Percentiles rank a stretch among this genome's conserved stretches.
Conservation (phyloP, 2,329 filamentous ascomycete species). For the Trichophyton verrucosum region DNA sequence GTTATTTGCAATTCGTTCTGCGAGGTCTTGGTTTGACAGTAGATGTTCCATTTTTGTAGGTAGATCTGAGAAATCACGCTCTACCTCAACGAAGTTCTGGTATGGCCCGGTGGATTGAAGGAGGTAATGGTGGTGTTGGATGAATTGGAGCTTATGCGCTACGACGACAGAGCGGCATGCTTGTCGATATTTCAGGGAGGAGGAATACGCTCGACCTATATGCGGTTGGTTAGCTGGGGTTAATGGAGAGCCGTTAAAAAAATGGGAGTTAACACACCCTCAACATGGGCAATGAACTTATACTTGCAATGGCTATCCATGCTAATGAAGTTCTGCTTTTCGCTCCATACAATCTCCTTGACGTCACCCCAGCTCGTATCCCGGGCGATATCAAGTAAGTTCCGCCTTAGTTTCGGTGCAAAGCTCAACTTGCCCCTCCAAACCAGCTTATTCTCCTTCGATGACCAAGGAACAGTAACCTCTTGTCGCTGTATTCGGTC, state of each 20-base stretch:
- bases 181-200: conserved; percentile 40
- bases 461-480: conserved; percentile 17
- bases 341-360: conserved; percentile 29
- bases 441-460: conserved; percentile 34
- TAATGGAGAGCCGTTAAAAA: neutral
- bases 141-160: conserved; percentile 36
- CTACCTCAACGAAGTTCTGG: conserved; percentile 39
- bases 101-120: conserved; percentile 31
- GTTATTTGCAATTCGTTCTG: conserved; percentile 37
- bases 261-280: conserved; percentile 27
- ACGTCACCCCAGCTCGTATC: conserved; percentile 38
- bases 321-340: conserved; percentile 32
- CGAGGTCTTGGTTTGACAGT: conserved; percentile 26
- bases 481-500: conserved; percentile 17
- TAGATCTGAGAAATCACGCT: conserved; percentile 45
- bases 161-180: conserved; percentile 38
- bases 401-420: conserved; percentile 29
- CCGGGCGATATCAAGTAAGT: conserved; percentile 28
- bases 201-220: conserved; percentile 35
- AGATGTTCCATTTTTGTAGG: conserved; percentile 28
- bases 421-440: conserved; percentile 39
- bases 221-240: neutral
- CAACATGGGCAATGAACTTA: conserved; percentile 42
- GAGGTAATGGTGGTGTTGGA: conserved; percentile 38
- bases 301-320: conserved; percentile 44